Evolutionary conservation across 2,329 filamentous ascomycete genomes (phyloP), one percentile per base, ranked within the genome.

Genomic region (Aspergillus pseudonomiae): DNA sequence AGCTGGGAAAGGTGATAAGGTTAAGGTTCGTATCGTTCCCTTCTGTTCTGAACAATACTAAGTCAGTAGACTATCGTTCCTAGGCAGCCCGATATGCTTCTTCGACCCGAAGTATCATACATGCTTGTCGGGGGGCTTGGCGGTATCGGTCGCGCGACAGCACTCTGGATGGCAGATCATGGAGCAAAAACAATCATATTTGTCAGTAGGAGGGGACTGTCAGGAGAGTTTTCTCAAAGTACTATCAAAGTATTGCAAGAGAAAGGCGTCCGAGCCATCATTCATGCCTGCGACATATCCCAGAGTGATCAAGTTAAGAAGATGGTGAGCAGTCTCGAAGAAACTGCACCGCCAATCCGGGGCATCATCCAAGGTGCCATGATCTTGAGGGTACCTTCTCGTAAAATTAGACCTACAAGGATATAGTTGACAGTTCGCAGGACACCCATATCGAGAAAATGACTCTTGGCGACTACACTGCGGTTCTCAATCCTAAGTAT

Each of bases 161-260:
- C 71, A 3, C 56, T 80, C 46, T 79, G 85, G 60, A 79, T 89
- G 61, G 75, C 77, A 19, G 70, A 73, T 10, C 79, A 81, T 4
- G 87, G 87, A 2, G 86, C 82, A 0, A 79, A 75, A 32, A 75
- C 83, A 60, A 60, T 89, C 3, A 80, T 83, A 7, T 84, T 88
- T 54, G 63, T 88, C 1, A 86, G 83, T 12, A 79, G 87, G 52
- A 82, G 78, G 46, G 72, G 70, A 9, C 24, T 59, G 26, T 3
- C 21, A 6, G 63, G 41, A 1, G 26, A 26, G 0, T 26, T 69
- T 70, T 11, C 72, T 67, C 9, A 70, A 71, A 10, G 60, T 63
- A 16, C 58, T 46, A 2, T 66, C 61, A 54, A 63, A 68, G 63
- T 63, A 4, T 57, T 76, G 21, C 32, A 59, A 56, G 28, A 67